Base-by-base conservation (phyloP, 345 rosid genomes). In the Moricandia moricandioides region DNA sequence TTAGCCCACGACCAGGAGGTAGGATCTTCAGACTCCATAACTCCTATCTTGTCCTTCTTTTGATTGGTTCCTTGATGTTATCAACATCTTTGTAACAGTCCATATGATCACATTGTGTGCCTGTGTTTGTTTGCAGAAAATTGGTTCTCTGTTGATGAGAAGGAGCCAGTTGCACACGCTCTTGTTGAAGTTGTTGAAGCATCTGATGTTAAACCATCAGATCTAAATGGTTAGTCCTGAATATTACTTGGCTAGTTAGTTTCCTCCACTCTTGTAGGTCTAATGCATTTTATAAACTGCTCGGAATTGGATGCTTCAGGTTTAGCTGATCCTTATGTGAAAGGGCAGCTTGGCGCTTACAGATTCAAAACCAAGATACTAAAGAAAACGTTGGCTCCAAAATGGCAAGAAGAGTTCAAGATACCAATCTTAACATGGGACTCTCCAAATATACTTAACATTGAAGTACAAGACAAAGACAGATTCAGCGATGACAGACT, bases 401-500 rank as follows among this genome's bases (percentile, higher is more conserved):
- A 86, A 78, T 92, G 99, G 99, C 90, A 75, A 0, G 99, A 95
- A 82, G 97, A 88, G 72, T 95, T 88, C 67, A 86, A 80, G 80
- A 83, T 95, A 62, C 99, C 99, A 58, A 78, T 95, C 18, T 72
- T 78, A 62, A 78, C 91, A 39, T 92, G 99, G 99, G 99, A 88
- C 54, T 56, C 86, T 10, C 75, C 88, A 14, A 92, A 86, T 71
- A 13, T 87, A 34, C 87, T 95, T 18, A 49, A 62, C 62, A 83
- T 95, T 77, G 88, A 92, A 86, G 99, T 92, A 78, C 69, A 83
- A 68, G 97, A 92, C 85, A 89, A 95, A 78, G 99, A 95, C 83
- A 86, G 81, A 56, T 88, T 89, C 43, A 78, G 86, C 18, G 98
- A 94, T 80, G 97, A 88, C 80, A 70, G 72, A 14, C 97, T 95